These are phyloP conservation scores for Phaffia tasmanica DNA, from an alignment of 768 basidiomycete species.

Conservation along the genomic window DNA sequence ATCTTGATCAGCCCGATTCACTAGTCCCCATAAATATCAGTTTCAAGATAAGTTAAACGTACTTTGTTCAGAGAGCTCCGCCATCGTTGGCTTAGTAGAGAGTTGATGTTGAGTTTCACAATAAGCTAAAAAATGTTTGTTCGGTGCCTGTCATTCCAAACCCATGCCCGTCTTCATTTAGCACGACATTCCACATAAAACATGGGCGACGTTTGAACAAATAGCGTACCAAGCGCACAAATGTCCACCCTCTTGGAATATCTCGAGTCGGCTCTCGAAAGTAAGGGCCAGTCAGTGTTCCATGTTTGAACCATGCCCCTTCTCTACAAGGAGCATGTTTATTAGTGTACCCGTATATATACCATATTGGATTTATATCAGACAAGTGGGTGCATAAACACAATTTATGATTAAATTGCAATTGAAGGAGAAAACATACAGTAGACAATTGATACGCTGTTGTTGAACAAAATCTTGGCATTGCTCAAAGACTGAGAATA, in stretches of 20 bases:
- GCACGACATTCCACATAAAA: slow-evolving; percentile 1
- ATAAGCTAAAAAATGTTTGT: slow-evolving; percentile 28
- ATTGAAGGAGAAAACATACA: slow-evolving; percentile 32
- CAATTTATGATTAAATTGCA: too few species aligned
- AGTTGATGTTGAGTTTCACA: slow-evolving; percentile 42
- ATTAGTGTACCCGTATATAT: not conserved
- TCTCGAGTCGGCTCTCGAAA: slow-evolving; percentile 44
- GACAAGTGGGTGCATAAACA: not conserved
- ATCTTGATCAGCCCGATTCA: not conserved
- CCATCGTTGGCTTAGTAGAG: slow-evolving; percentile 63
- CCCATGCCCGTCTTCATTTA: slow-evolving; percentile 64
- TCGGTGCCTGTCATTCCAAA: slow-evolving; percentile 42
- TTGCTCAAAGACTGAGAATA: slow-evolving; percentile 76
- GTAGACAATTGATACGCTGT: slow-evolving; percentile 74
- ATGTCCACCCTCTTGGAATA: slow-evolving; percentile 61
- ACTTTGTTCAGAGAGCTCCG: slow-evolving; percentile 72
- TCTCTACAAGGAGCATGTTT: slow-evolving; percentile 37
- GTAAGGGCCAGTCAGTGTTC: slow-evolving; percentile 46
- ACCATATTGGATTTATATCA: not conserved
- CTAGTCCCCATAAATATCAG: not conserved
- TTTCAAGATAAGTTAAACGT: slow-evolving; percentile 2
- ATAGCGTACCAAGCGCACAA: slow-evolving; percentile 64
- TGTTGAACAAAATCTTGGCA: slow-evolving; percentile 80
- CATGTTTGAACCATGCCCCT: slow-evolving; percentile 87
- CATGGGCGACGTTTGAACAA: not conserved